These are phyloP conservation scores for Pichia sp. DNA, from an alignment of 1,139 yeast species.

Conservation along the genomic window DNA sequence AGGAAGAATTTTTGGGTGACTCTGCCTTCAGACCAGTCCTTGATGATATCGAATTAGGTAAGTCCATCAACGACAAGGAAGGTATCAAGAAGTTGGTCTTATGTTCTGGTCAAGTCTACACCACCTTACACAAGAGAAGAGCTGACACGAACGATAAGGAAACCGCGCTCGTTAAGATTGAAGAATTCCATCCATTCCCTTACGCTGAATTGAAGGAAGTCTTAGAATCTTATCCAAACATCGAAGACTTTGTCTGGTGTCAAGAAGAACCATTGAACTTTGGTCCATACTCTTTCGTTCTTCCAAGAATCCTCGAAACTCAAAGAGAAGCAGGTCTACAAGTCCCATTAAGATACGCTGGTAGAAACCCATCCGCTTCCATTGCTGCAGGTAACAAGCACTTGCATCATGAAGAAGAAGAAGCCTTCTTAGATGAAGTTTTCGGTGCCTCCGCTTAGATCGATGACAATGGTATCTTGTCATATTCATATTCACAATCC, in stretches of 20 bases:
- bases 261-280: constrained; percentile 99
- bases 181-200: constrained; percentile 99
- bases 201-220: constrained; percentile 87
- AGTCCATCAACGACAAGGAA: constrained; percentile 67
- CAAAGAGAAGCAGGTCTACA: constrained; percentile 70
- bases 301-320: constrained; percentile 77
- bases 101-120: constrained; percentile 90
- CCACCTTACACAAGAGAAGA: constrained; percentile 88
- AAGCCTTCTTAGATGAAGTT: constrained; percentile 75
- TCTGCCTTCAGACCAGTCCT: constrained; percentile 93
- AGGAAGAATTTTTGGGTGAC: constrained; percentile 84
- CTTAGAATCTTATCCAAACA: constrained; percentile 72
- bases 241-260: constrained; percentile 90
- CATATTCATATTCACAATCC: not conserved
- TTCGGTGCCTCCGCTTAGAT: constrained; percentile 34
- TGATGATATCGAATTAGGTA: constrained; percentile 84
- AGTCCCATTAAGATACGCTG: constrained; percentile 75
- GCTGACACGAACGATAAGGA: constrained; percentile 67
- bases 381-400: constrained; percentile 97
- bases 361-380: constrained; percentile 97
- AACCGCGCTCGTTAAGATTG: constrained; percentile 85
- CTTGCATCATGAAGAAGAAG: constrained; percentile 86
- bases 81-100: constrained; percentile 86
- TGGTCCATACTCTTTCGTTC: constrained; percentile 79
- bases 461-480: not conserved